phyloP scores from a whole-genome alignment of 177 flowering plant species.

The Vitis hybrid region DNA sequence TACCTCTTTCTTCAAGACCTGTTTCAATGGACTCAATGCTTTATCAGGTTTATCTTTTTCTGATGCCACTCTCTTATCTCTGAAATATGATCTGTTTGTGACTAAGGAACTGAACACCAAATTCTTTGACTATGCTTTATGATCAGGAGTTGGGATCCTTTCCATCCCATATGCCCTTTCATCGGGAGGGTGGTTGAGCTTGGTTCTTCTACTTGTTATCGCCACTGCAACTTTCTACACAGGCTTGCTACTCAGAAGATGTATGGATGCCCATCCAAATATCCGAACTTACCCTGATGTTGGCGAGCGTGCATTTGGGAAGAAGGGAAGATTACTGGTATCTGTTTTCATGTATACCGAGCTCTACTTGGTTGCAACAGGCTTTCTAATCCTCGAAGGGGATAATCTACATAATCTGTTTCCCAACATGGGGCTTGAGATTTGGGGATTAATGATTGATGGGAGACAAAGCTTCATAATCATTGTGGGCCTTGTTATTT shows the following conservation, averaged over 20 bases:
- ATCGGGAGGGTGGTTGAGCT: conserved; percentile 61
- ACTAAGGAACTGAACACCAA: too few species aligned
- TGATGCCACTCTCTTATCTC: too few species aligned
- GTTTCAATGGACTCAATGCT: conserved; percentile 43
- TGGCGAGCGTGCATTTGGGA: conserved; percentile 58
- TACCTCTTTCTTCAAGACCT: too few species aligned
- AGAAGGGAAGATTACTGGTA: conserved; percentile 34
- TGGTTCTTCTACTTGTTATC: conserved; percentile 37
- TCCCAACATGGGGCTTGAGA: conserved; percentile 29
- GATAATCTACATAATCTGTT: conserved; percentile 54
- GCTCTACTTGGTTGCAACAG: conserved; percentile 47
- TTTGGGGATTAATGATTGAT: conserved; percentile 32
- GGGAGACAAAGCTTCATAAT: conserved; percentile 45
- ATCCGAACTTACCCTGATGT: conserved; percentile 58
- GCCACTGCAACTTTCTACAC: conserved; percentile 44
- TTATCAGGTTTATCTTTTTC: conserved; percentile 32
- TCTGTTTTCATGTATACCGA: conserved; percentile 39
- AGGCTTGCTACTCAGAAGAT: conserved; percentile 41
- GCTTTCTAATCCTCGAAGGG: conserved; percentile 56
- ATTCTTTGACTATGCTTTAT: not conserved
- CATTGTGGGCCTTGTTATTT: conserved; percentile 40
- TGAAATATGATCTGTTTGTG: too few species aligned
- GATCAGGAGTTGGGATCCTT: conserved; percentile 58
- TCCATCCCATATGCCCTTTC: conserved; percentile 59
- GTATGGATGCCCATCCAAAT: conserved; percentile 48